These are phyloP conservation scores for Zelopaecilomyces penicillatus DNA, from an alignment of 2,329 filamentous ascomycete species.

Conservation along the genomic window DNA sequence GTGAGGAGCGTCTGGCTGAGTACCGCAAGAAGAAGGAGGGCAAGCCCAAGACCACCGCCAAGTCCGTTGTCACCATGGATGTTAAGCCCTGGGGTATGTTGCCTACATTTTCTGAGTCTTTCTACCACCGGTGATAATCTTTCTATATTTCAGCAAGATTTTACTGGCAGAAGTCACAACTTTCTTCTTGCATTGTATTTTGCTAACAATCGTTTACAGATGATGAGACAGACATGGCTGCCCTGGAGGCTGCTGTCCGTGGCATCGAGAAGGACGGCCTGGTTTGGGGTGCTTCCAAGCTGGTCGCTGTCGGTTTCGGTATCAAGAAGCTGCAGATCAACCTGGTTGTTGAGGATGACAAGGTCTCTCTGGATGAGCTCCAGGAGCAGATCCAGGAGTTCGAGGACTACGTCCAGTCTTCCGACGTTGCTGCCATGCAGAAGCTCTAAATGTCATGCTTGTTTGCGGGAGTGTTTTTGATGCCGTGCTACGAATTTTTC, in stretches of 20 bases:
- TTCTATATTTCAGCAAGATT: no score
- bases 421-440: slow-evolving; percentile 84
- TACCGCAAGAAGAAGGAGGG: slow-evolving; percentile 96
- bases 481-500: slow-evolving; percentile 8
- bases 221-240: slow-evolving; percentile 87
- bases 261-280: slow-evolving; percentile 87
- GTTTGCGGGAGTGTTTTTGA: not conserved
- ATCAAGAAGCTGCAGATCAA: slow-evolving; percentile 99
- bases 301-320: slow-evolving; percentile 88
- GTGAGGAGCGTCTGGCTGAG: slow-evolving; percentile 83
- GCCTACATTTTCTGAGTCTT: not conserved
- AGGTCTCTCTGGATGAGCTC: slow-evolving; percentile 80
- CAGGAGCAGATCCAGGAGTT: slow-evolving; percentile 73
- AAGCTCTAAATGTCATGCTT: slow-evolving; percentile 59
- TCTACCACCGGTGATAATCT: no score
- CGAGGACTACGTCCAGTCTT: slow-evolving; percentile 95
- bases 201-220: slow-evolving; percentile 37
- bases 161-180: not conserved
- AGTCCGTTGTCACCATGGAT: slow-evolving; percentile 92
- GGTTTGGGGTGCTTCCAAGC: slow-evolving; percentile 87
- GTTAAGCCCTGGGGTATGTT: slow-evolving; percentile 97
- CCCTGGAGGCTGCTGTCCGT: slow-evolving; percentile 73
- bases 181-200: not conserved
- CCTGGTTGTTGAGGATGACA: slow-evolving; percentile 94
- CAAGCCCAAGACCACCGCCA: slow-evolving; percentile 86